Conservation (phyloP, 805 yeast species). For the Metschnikowia corniflorae region DNA sequence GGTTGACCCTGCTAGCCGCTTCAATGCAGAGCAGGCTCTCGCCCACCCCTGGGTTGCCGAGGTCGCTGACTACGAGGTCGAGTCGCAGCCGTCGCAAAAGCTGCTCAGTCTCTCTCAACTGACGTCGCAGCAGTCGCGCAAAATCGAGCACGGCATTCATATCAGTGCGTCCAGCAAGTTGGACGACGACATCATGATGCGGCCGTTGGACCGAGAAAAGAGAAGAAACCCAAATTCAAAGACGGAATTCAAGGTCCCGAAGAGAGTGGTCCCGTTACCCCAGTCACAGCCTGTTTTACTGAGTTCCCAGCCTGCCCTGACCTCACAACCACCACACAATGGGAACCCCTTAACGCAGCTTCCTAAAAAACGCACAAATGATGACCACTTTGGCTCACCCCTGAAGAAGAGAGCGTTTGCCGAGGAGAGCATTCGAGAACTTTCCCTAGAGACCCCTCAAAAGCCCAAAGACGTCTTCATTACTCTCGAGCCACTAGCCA, state of each 20-base stretch:
- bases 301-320: not conserved
- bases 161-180: conserved; percentile 35
- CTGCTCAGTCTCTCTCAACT: conserved; percentile 66
- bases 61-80: conserved; percentile 21
- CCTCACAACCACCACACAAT: not conserved
- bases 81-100: conserved; percentile 21
- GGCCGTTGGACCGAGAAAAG: conserved; percentile 35
- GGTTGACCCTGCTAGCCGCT: conserved; percentile 69
- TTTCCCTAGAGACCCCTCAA: not conserved
- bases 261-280: conserved; percentile 41
- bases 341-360: not conserved
- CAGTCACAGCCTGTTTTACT: conserved; percentile 31
- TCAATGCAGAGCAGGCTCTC: conserved; percentile 74
- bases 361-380: conserved; percentile 1
- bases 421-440: not conserved
- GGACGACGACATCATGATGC: conserved; percentile 42
- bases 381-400: not conserved
- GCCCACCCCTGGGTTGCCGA: conserved; percentile 75
- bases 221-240: conserved; percentile 16
- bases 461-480: conserved; percentile 61
- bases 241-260: conserved; percentile 41
- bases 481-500: conserved; percentile 49
- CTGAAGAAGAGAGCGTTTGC: not conserved
- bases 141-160: conserved; percentile 38
- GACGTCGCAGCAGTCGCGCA: conserved; percentile 59